Conservation (phyloP, 805 yeast genomes). For the Sugiyamaella valdiviana region DNA sequence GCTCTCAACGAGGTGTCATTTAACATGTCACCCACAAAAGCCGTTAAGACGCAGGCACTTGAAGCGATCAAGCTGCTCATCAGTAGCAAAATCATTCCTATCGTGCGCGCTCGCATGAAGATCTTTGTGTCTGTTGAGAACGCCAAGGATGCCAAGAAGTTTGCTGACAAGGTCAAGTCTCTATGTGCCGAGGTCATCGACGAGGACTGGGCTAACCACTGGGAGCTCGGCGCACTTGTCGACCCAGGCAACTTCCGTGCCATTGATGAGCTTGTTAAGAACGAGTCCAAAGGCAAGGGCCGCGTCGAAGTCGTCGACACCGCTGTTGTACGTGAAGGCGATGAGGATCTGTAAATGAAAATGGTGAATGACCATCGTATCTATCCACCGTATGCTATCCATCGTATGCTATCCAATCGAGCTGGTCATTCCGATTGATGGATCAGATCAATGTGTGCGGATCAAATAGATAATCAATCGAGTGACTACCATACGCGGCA, state of each 20-base stretch:
- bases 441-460: background rate
- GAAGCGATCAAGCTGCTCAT: conserved; percentile 81
- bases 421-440: too few relatives aligned
- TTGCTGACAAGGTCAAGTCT: conserved; percentile 39
- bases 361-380: too few relatives aligned
- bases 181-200: conserved; percentile 40
- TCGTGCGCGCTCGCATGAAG: conserved; percentile 91
- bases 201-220: conserved; percentile 38
- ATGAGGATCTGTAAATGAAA: conserved; percentile 19
- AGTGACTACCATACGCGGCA: conserved; percentile 27
- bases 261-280: conserved; percentile 54
- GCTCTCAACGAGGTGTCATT: conserved; percentile 70
- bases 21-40: conserved; percentile 64
- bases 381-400: too few relatives aligned
- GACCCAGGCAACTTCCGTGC: conserved; percentile 81
- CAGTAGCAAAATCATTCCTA: conserved; percentile 78
- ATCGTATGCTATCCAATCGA: too few relatives aligned
- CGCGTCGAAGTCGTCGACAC: conserved; percentile 77
- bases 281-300: conserved; percentile 52
- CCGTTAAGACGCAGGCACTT: conserved; percentile 82
- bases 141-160: conserved; percentile 45
- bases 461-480: background rate
- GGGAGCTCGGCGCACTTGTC: conserved; percentile 61
- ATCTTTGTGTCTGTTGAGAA: conserved; percentile 53
- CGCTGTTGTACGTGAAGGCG: conserved; percentile 73